These are phyloP conservation scores for Chytriomyces sp. DNA, from an alignment of 192 early-diverging fungal genomes.

Conservation along the genomic window DNA sequence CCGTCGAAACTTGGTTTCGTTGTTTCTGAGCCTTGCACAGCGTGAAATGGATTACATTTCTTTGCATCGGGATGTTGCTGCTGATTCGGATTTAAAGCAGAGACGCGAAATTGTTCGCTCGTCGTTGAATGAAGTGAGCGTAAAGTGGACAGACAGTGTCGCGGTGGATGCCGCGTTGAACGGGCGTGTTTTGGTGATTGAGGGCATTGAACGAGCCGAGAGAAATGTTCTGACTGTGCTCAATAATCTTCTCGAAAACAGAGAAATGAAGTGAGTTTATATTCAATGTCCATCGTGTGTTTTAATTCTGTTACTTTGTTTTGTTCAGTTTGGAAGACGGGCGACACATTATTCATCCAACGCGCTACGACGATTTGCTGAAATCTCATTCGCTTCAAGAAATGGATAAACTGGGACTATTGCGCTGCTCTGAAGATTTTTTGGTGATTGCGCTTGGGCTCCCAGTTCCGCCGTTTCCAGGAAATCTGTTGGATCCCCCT, in stretches of 20 bases:
- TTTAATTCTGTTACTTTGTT: constrained; percentile 4
- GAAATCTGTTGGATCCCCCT: constrained; percentile 73
- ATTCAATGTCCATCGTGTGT: background rate
- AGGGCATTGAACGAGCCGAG: constrained; percentile 69
- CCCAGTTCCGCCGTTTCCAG: constrained; percentile 59
- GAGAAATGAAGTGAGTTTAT: constrained; percentile 70
- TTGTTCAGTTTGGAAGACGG: constrained; percentile 70
- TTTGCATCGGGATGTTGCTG: constrained; percentile 71
- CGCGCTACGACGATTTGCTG: constrained; percentile 64
- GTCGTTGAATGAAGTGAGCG: constrained; percentile 50
- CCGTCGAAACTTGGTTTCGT: constrained; percentile 64
- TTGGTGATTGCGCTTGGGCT: constrained; percentile 76
- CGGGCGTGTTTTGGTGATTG: constrained; percentile 52
- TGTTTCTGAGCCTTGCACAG: constrained; percentile 69
- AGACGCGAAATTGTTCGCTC: constrained; percentile 71
- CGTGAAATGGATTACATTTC: constrained; percentile 76
- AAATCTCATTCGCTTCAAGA: constrained; percentile 53
- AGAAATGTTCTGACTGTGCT: constrained; percentile 81
- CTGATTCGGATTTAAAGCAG: constrained; percentile 81
- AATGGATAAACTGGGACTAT: constrained; percentile 62
- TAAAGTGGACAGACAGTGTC: constrained; percentile 56
- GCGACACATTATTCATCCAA: constrained; percentile 72
- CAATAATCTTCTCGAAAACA: constrained; percentile 83
- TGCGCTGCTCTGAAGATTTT: constrained; percentile 67
- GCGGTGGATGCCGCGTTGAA: constrained; percentile 51